Conservation (phyloP, 352 stramenopile genomes). For the Pythium coloratum region DNA sequence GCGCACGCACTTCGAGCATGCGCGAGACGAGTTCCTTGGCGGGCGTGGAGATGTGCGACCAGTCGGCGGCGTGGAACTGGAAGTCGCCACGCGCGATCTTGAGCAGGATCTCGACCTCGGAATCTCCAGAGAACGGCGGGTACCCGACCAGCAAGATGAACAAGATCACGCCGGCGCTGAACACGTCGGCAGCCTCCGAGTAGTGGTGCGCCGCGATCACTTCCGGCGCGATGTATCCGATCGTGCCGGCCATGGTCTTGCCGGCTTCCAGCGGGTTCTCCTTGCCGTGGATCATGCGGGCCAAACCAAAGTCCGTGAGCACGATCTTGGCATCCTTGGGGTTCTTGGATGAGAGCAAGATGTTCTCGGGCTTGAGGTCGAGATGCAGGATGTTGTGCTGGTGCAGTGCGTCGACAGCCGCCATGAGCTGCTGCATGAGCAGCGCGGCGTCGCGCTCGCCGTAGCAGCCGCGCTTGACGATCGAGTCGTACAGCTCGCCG, state of each 20-base stretch:
- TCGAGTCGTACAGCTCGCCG: constrained; percentile 75
- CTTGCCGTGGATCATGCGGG: constrained; percentile 73
- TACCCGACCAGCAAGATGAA: constrained; percentile 82
- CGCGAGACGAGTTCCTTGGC: constrained; percentile 69
- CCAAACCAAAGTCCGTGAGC: constrained; percentile 77
- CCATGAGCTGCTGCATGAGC: constrained; percentile 69
- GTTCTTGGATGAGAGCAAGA: constrained; percentile 58
- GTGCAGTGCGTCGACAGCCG: constrained; percentile 63
- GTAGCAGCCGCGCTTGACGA: constrained; percentile 67
- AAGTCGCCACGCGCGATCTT: constrained; percentile 79
- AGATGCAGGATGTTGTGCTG: constrained; percentile 78
- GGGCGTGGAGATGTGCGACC: constrained; percentile 48
- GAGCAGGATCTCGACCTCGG: constrained; percentile 72
- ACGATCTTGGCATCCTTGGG: constrained; percentile 56
- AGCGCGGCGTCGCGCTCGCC: constrained; percentile 59
- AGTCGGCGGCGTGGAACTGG: constrained; percentile 65
- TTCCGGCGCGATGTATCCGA: constrained; percentile 80
- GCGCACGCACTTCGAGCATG: constrained; percentile 74
- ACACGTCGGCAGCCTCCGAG: constrained; percentile 68
- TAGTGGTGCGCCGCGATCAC: constrained; percentile 71
- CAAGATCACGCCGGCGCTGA: constrained; percentile 79
- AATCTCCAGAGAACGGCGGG: constrained; percentile 72
- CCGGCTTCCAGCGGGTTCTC: constrained; percentile 59
- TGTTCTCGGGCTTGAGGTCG: constrained; percentile 83
- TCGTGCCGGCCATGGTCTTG: constrained; percentile 71